Evolutionary conservation across 305 asterid genomes (phyloP).

Genomic region (Plantago coronopus): DNA sequence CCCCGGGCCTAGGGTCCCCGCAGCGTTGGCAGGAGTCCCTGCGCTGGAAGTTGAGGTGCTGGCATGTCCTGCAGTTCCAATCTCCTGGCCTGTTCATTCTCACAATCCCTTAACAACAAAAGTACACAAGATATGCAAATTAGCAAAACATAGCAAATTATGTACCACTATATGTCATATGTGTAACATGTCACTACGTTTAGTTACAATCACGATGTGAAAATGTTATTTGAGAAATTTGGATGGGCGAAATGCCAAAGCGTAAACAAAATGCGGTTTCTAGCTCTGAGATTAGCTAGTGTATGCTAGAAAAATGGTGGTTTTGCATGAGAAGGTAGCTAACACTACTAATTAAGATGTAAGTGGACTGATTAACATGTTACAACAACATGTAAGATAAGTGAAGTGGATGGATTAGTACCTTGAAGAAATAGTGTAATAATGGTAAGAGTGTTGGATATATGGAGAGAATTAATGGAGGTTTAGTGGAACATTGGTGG

Average conservation of each 20-base stretch:
- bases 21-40: conserved; percentile 93
- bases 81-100: conserved; percentile 92
- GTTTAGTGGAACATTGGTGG: conserved; percentile 26
- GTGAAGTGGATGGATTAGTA: neutral
- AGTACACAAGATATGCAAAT: neutral
- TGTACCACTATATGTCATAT: too few species aligned
- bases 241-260: too few species aligned
- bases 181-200: neutral
- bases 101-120: neutral
- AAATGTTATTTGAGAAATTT: too few species aligned
- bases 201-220: neutral
- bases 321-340: neutral
- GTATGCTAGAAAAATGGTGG: neutral
- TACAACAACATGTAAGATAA: neutral
- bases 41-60: conserved; percentile 90
- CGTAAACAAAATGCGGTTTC: too few species aligned
- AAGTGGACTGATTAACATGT: neutral
- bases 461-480: conserved; percentile 10
- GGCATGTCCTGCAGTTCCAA: conserved; percentile 97
- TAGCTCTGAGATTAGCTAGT: neutral
- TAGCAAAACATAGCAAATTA: neutral
- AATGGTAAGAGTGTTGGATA: neutral
- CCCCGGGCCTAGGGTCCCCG: conserved; percentile 80
- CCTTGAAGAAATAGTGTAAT: neutral
- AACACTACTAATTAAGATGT: neutral